These are phyloP conservation scores for Colletotrichum higginsianum DNA, from an alignment of 2,329 filamentous ascomycete species.

Conservation along the genomic window DNA sequence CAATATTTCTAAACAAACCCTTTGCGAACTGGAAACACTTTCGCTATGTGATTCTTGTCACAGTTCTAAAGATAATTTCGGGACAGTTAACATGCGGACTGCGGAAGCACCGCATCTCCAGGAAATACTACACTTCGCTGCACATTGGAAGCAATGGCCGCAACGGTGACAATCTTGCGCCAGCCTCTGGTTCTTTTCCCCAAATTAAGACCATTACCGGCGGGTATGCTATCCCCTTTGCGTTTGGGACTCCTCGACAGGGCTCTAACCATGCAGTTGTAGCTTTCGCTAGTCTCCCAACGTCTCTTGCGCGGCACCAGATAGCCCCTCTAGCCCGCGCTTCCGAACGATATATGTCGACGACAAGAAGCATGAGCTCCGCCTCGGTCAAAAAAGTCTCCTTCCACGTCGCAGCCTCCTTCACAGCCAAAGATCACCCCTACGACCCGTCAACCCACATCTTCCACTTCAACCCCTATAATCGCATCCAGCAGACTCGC, in stretches of 20 bases:
- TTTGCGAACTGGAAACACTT: not conserved
- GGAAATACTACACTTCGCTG: conserved; percentile 38
- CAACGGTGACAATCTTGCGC: conserved; percentile 38
- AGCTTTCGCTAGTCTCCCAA: conserved; percentile 15
- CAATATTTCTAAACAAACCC: not conserved
- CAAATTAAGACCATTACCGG: conserved; percentile 8
- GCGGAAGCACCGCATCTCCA: conserved; percentile 41
- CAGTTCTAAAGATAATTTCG: not conserved
- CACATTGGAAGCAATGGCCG: conserved; percentile 42
- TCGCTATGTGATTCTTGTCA: conserved; percentile 26
- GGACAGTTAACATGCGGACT: conserved; percentile 40
- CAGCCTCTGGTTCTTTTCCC: conserved; percentile 37
- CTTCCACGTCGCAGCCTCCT: conserved; percentile 82
- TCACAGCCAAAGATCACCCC: conserved; percentile 78
- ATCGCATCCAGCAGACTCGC: conserved; percentile 67
- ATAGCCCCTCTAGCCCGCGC: conserved; percentile 16
- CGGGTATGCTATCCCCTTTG: conserved; percentile 5
- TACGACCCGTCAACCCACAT: conserved; percentile 79
- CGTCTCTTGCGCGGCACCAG: conserved; percentile 8
- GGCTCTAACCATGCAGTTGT: not conserved
- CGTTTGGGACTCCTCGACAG: no score
- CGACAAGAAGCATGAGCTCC: conserved; percentile 35
- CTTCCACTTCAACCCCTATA: conserved; percentile 80
- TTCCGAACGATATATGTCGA: conserved; percentile 18
- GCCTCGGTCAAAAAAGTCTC: conserved; percentile 59